Percentiles rank a stretch among this genome's conserved stretches.
Conservation (phyloP, 1,284 basidiomycete species). For the Hemileia vastatrix region DNA sequence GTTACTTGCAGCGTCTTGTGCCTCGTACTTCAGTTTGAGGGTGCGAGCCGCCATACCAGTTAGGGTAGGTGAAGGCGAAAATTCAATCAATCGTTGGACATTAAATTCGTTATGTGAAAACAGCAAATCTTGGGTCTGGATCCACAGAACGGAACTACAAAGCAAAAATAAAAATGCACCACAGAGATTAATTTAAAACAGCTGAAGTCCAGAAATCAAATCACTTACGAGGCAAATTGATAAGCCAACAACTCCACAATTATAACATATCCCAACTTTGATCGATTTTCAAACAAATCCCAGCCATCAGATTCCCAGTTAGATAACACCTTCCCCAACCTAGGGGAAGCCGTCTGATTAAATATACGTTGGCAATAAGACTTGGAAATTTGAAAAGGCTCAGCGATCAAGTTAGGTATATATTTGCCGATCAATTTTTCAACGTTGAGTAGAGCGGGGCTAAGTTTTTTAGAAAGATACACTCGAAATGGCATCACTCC, state of each 20-base stretch:
- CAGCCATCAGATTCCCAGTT: constrained; percentile 88
- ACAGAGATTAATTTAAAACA: not conserved
- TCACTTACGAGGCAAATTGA: constrained; percentile 59
- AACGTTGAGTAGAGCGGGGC: constrained; percentile 74
- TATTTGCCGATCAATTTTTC: constrained; percentile 88
- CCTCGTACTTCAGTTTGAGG: constrained; percentile 90
- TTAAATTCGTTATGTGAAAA: constrained; percentile 71
- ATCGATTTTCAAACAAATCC: constrained; percentile 68
- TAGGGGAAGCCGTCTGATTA: constrained; percentile 75
- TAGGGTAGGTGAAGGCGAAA: constrained; percentile 90
- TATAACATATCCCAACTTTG: constrained; percentile 86
- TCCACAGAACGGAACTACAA: constrained; percentile 88
- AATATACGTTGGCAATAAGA: constrained; percentile 90
- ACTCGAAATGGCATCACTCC: constrained; percentile 94
- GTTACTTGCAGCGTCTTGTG: constrained; percentile 71
- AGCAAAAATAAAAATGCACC: not conserved
- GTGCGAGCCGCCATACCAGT: constrained; percentile 94
- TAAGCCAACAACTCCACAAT: constrained; percentile 93
- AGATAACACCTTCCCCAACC: constrained; percentile 81
- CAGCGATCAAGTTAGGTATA: constrained; percentile 91
- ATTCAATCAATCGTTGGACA: constrained; percentile 78
- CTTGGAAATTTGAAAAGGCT: constrained; percentile 79
- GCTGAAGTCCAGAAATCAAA: not conserved
- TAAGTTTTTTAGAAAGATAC: constrained; percentile 95
- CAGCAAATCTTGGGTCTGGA: constrained; percentile 91